Base-by-base conservation (phyloP, 140 eudicot genomes). In the Flaveria floridana region DNA sequence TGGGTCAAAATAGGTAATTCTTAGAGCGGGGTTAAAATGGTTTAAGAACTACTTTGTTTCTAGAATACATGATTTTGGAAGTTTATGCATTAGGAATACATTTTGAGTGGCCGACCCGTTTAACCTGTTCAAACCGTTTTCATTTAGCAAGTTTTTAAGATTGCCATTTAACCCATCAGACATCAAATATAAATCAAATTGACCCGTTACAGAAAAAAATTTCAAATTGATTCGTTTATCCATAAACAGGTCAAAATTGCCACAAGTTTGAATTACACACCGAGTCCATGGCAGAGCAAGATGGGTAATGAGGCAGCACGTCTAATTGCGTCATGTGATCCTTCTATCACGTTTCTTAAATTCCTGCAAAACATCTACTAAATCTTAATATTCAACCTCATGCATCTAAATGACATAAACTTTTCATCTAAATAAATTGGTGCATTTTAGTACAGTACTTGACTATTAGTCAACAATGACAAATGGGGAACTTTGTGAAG, bases 231-330 rank as follows among this genome's bases (percentile, higher is more conserved):
- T 6, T 6, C 41, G 6, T 34, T 34, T 34, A 66, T 52, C 18
- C 19, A 34, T 34, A 5, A 53, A 71, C 18, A 2, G 53, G 66
- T 53, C 41, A 5, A 44, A 74, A 74, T 0, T 26, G 41, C 15
- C 20, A 41, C n/a, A 61, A 39, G 41, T 48, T 74, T 62, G 12
- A 25, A 28, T 18, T 34, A 76, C 96, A 16, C 87, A 91, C 99
- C 70, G n/a, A 34, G 72, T 72, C 99, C 99, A 82, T 95, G 99
- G 68, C 97, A 87, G 6, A 91, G 82, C 75, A 91, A 83, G 82
- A 95, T 87, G 15, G 96, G 99, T 86, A 95, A 78, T 25, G 86
- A 84, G 73, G 97, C 88, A 72, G 99, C 99, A 41, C 97, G 94
- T 71, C 96, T 85, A 71, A 81, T 65, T 62, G 95, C 90, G 39